Evolutionary conservation across 495 filamentous ascomycete species (phyloP).

Genomic region (Lentithecium fluviatile): DNA sequence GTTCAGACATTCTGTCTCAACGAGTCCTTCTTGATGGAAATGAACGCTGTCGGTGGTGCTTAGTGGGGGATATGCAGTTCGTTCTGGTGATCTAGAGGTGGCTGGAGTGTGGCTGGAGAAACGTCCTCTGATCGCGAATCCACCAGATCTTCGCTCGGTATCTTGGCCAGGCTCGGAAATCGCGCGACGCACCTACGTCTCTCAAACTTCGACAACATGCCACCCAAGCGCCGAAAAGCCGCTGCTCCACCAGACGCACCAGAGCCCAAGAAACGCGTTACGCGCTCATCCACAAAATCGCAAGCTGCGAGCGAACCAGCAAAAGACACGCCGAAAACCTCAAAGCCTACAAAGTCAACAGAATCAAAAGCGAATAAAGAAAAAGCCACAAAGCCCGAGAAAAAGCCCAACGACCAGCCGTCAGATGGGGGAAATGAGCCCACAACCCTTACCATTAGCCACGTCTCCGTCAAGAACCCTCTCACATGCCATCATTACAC

Average conservation of each 20-base stretch:
- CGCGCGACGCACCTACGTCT: too few relatives aligned
- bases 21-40: too few relatives aligned
- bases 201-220: not conserved
- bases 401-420: not conserved
- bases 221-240: slow-evolving; percentile 2
- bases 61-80: too few relatives aligned
- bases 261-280: not conserved
- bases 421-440: not conserved
- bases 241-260: not conserved
- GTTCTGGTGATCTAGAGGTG: too few relatives aligned
- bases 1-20: too few relatives aligned
- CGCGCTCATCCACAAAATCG: slow-evolving; percentile 3
- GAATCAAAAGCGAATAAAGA: not conserved
- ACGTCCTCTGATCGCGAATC: too few relatives aligned
- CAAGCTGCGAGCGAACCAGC: not conserved
- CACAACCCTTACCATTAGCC: not conserved
- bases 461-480: slow-evolving; percentile 3
- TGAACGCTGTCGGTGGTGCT: too few relatives aligned
- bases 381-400: not conserved
- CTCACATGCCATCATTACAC: slow-evolving; percentile 13
- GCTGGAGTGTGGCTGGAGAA: too few relatives aligned
- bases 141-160: too few relatives aligned
- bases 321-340: not conserved
- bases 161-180: too few relatives aligned
- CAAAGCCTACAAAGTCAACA: not conserved